Base-by-base conservation (phyloP, 2,329 filamentous ascomycete genomes). In the Hymenoscyphus salicellus region DNA sequence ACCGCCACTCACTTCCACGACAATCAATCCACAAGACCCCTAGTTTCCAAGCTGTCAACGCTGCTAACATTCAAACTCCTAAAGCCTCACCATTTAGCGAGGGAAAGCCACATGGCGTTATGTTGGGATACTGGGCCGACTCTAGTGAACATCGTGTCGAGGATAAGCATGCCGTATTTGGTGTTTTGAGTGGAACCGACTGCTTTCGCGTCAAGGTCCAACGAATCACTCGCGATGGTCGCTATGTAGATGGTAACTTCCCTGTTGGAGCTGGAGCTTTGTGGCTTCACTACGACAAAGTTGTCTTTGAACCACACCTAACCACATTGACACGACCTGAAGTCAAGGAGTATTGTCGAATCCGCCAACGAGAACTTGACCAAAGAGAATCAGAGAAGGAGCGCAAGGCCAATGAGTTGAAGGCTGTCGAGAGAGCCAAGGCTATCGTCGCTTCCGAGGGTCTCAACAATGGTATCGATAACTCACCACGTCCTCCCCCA, bases 141-240 rank as follows among this genome's bases (percentile, higher is more conserved):
- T 88, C 85, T 0, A 81, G 78, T 36, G 81, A 83, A 59, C 49
- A 72, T 0, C 75, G 80, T 2, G 72, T 77, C 1, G 75, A 76
- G 14, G 80, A 88, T 70, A 84, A 85, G 61, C 86, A 89, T 69
- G 86, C 86, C 0, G 84, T 88, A 0, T 86, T 84, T 62, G 86
- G 86, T 3, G 86, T 89, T 11, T 75, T 89, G 0, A 85, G 85
- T 0, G 81, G 82, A 20, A 87, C 87, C 63, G 85, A 88, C 68
- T 87, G 86, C 81, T 88, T 89, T 72, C 78, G 86, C 0, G 84
- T 88, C 62, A 88, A 88, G 72, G 78, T 89, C 0, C 81, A 85
- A 0, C 79, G 83, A 5, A 81, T 86, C 70, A 88, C 86, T 0
- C 82, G 85, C 2, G 85, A 88, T 70, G 86, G 86, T 2, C 81